Evolutionary conservation across 495 filamentous ascomycete species (phyloP).

Genomic region (Penicillium ucsense): DNA sequence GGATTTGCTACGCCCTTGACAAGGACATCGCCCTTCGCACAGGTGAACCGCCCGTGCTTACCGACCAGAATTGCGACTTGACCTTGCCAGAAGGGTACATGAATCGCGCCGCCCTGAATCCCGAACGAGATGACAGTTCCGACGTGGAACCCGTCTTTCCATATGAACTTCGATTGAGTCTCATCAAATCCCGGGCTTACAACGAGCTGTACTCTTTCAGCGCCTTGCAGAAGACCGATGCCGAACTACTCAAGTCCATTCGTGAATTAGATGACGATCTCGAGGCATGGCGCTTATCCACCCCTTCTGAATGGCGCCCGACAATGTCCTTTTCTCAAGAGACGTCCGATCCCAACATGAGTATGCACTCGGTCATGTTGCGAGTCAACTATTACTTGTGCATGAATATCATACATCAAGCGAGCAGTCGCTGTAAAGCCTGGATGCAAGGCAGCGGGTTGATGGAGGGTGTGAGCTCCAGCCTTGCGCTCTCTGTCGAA

Average conservation of each 20-base stretch:
- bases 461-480: constrained; percentile 38
- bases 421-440: constrained; percentile 38
- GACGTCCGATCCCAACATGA: constrained; percentile 24
- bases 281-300: constrained; percentile 39
- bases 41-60: constrained; percentile 41
- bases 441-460: constrained; percentile 28
- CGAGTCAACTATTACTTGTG: constrained; percentile 44
- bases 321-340: constrained; percentile 31
- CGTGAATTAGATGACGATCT: constrained; percentile 43
- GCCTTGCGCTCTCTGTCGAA: constrained; percentile 40
- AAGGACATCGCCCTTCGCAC: constrained; percentile 42
- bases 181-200: constrained; percentile 42
- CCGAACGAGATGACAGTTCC: constrained; percentile 13
- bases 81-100: constrained; percentile 38
- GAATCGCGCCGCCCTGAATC: constrained; percentile 21
- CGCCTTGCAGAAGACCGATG: constrained; percentile 39
- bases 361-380: constrained; percentile 36
- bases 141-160: constrained; percentile 31
- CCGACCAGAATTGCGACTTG: constrained; percentile 45
- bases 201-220: constrained; percentile 38
- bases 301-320: constrained; percentile 34
- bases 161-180: constrained; percentile 37
- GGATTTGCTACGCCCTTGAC: constrained; percentile 43
- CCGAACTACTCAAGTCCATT: constrained; percentile 42
- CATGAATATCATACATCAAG: constrained; percentile 42